Evolutionary conservation across 192 early-diverging fungal genomes (phyloP), one percentile per base, ranked within the genome.

Genomic region (Backusella circina): DNA sequence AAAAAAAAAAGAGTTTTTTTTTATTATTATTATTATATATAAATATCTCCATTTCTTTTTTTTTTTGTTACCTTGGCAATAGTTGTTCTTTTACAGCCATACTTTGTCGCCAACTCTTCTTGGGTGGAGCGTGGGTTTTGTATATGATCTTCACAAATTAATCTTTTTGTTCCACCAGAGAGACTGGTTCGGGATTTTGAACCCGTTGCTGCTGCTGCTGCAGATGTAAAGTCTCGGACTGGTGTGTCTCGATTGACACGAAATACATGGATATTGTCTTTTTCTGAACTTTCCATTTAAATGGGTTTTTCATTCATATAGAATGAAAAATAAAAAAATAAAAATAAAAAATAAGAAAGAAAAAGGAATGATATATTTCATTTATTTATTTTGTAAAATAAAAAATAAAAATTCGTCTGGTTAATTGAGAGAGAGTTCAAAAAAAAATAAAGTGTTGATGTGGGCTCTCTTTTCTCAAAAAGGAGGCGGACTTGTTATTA

Each of bases 41-140:
- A 36, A 13, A n/a, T 35, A 68, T 54, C 8, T 54, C 15, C 18
- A 2, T 9, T 18, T 57, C 1, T 57, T 5, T 33, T 5, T 41
- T 32, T 26, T 28, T 31, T 67, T n/a, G n/a, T n/a, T 67, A 74
- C 73, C 39, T 74, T 74, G 5, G 73, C 73, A 38, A 74, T 41
- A 0, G 73, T 74, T 9, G 73, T 74, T n/a, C 73, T 57, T 65
- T 74, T 74, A 35, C 73, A 74, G 3, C 73, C 73, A 50, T 74
- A 74, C 33, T 74, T 74, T 32, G 36, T 47, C 16, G 73, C 73
- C 36, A 74, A 37, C 5, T 37, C 73, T 74, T 74, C 73, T 47
- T 74, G 73, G 0, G 73, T 74, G 2, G 13, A 67, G 18, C 65
- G 65, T 67, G 73, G 73, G 21, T 74, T 67, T n/a, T 67, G 33